These are phyloP conservation scores for Tulasnella sp. DNA, from an alignment of 768 basidiomycete species.

Conservation along the genomic window DNA sequence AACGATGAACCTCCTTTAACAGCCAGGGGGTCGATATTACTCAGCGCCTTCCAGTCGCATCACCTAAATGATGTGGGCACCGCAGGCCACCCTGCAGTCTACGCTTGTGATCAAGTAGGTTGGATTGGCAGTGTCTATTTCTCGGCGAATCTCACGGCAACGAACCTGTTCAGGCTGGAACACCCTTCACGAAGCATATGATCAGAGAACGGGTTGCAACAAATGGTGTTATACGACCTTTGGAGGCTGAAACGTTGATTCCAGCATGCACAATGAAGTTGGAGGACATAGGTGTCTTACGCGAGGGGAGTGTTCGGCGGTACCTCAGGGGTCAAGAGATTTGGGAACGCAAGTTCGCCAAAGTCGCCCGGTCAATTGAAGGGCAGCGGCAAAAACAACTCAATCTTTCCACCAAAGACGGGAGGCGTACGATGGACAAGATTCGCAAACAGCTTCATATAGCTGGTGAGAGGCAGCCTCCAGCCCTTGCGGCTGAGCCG, in stretches of 20 bases:
- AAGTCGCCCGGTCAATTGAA: slow-evolving; percentile 55
- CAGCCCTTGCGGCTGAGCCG: slow-evolving; percentile 32
- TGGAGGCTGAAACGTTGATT: slow-evolving; percentile 69
- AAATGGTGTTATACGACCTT: slow-evolving; percentile 70
- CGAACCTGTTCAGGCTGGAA: neutral
- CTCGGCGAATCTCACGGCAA: neutral
- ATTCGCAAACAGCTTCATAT: slow-evolving; percentile 38
- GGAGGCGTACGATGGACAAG: slow-evolving; percentile 49
- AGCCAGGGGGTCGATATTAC: neutral
- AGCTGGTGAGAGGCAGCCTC: slow-evolving; percentile 1
- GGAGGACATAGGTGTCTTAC: slow-evolving; percentile 66
- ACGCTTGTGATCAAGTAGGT: slow-evolving; percentile 47
- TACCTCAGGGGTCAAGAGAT: slow-evolving; percentile 59
- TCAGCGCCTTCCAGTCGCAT: neutral
- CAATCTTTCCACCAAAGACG: slow-evolving; percentile 60
- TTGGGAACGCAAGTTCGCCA: slow-evolving; percentile 66
- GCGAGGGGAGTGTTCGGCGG: slow-evolving; percentile 70
- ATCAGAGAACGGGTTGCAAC: slow-evolving; percentile 88
- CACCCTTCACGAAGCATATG: slow-evolving; percentile 53
- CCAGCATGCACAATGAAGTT: slow-evolving; percentile 59
- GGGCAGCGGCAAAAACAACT: slow-evolving; percentile 62
- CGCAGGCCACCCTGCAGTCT: slow-evolving; percentile 63
- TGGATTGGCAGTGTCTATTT: neutral
- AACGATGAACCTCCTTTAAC: neutral
- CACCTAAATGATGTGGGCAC: slow-evolving; percentile 32